Percentiles rank a stretch among this genome's conserved stretches.
These are phyloP conservation scores for Calocybe cyanea DNA, from an alignment of 768 basidiomycete species.

Conservation along the genomic window DNA sequence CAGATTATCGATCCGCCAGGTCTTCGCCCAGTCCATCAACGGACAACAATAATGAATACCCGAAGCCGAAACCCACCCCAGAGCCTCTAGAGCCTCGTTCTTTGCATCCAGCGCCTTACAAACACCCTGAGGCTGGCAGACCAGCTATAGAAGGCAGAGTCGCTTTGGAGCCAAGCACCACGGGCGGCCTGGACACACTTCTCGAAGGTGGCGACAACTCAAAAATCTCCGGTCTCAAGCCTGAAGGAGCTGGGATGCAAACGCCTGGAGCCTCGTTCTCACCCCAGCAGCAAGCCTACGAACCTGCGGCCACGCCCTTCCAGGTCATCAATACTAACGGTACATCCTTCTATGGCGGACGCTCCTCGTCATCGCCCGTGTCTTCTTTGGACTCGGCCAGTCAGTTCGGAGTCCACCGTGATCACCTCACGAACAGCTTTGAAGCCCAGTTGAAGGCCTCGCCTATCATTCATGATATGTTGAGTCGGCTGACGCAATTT, in stretches of 20 bases:
- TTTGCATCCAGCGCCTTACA: constrained; percentile 45
- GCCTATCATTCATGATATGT: constrained; percentile 69
- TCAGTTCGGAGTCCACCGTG: constrained; percentile 48
- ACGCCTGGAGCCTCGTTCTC: constrained; percentile 31
- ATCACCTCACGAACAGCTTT: constrained; percentile 45
- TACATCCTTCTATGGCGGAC: constrained; percentile 41
- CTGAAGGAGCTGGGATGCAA: constrained; percentile 17
- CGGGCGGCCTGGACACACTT: constrained; percentile 48
- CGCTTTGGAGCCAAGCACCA: constrained; percentile 44
- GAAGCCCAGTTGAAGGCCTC: constrained; percentile 75
- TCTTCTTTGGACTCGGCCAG: constrained; percentile 77
- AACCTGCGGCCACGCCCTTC: constrained; percentile 44
- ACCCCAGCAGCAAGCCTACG: constrained; percentile 34
- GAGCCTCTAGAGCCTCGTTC: constrained; percentile 28
- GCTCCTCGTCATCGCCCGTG: constrained; percentile 68
- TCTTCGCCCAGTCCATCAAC: constrained; percentile 67
- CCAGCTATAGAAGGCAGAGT: constrained; percentile 31
- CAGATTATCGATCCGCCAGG: constrained; percentile 62
- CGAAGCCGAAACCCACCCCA: constrained; percentile 33
- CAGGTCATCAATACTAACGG: constrained; percentile 31
- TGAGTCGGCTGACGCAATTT: constrained; percentile 70
- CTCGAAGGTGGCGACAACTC: constrained; percentile 50
- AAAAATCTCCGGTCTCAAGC: constrained; percentile 32
- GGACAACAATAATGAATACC: constrained; percentile 27
- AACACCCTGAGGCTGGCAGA: constrained; percentile 43